Evolutionary conservation across 306 rosid species (phyloP), one percentile per base, ranked within the genome.

Genomic region (Carpinus viminea): DNA sequence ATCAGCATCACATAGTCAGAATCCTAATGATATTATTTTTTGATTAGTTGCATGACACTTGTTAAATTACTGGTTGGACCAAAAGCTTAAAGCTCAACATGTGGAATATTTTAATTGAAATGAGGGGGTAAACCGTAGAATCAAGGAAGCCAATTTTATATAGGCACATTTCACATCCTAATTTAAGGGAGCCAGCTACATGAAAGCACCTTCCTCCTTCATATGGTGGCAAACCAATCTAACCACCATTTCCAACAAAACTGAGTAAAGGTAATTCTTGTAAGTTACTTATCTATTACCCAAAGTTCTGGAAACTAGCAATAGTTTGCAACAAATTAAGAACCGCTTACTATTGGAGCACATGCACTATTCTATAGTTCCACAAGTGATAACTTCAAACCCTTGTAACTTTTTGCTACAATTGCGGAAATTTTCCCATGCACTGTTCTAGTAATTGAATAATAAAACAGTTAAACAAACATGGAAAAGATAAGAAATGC

Each of bases 1-100:
- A 75, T 79, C 26, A 78, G 10, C 17, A 60, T 61, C 24, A 48
- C 24, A 73, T 11, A 26, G 12, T 71, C 18, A 53, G 74, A 51
- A 36, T n/a, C 60, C 48, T 55, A 12, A 16, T 10, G 12, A 70
- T 26, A 38, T 15, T 48, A 11, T 12, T 10, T 10, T 48, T 48
- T 12, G 51, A 48, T 11, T 11, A 48, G 52, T 48, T 48, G 52
- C 52, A 48, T 11, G 52, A 10, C 10, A 15, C 15, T 48, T 41
- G 45, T 41, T 41, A 41, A 41, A 41, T 41, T 5, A 41, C 45
- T 1, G 1, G 45, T 1, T 41, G 45, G 8, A 8, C 45, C 1
- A 41, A 41, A 41, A 41, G 8, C 45, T 41, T 5, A 41, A 36
- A 38, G 41, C 8, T 41, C 0, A 41, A 5, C 8, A 41, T 7